Evolutionary conservation across 2,329 filamentous ascomycete species (phyloP).

Genomic region (Neonectria coccinea): DNA sequence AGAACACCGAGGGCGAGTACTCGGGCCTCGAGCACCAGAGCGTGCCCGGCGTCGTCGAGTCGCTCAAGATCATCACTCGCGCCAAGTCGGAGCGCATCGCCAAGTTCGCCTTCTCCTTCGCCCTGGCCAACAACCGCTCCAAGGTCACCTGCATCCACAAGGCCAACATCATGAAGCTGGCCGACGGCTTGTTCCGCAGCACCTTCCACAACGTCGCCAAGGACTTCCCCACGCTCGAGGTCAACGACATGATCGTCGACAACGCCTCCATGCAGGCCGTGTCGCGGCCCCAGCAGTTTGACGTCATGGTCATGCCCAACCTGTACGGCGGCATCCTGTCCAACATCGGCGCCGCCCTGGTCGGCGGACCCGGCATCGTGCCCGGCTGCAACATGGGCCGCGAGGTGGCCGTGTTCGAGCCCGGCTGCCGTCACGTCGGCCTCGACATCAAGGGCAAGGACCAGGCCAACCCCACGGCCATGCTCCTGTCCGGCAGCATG

Average conservation of each 20-base stretch:
- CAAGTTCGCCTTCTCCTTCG: slow-evolving; percentile 98
- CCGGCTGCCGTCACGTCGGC: slow-evolving; percentile 98
- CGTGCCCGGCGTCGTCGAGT: slow-evolving; percentile 95
- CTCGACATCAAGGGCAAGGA: slow-evolving; percentile 99
- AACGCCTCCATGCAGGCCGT: slow-evolving; percentile 99
- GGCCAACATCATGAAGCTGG: slow-evolving; percentile 99
- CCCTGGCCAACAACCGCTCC: slow-evolving; percentile 97
- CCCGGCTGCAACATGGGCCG: slow-evolving; percentile 99
- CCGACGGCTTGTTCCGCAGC: slow-evolving; percentile 97
- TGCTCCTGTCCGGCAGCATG: slow-evolving; percentile 97
- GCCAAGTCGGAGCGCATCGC: slow-evolving; percentile 99
- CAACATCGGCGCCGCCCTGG: slow-evolving; percentile 97
- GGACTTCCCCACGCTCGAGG: slow-evolving; percentile 95
- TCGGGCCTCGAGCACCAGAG: slow-evolving; percentile 99
- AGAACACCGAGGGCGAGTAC: slow-evolving; percentile 99
- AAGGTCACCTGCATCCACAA: slow-evolving; percentile 99
- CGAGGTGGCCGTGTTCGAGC: slow-evolving; percentile 98
- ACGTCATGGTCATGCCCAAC: slow-evolving; percentile 99
- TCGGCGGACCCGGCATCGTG: slow-evolving; percentile 96
- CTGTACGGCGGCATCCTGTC: slow-evolving; percentile 98
- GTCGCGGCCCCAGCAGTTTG: slow-evolving; percentile 95
- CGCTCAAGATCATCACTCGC: slow-evolving; percentile 99
- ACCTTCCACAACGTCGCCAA: slow-evolving; percentile 94
- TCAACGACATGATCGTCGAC: slow-evolving; percentile 99
- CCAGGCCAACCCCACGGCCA: slow-evolving; percentile 96